Evolutionary conservation across 2,329 filamentous ascomycete genomes (phyloP).

Genomic region (Thermothelomyces thermophilus): DNA sequence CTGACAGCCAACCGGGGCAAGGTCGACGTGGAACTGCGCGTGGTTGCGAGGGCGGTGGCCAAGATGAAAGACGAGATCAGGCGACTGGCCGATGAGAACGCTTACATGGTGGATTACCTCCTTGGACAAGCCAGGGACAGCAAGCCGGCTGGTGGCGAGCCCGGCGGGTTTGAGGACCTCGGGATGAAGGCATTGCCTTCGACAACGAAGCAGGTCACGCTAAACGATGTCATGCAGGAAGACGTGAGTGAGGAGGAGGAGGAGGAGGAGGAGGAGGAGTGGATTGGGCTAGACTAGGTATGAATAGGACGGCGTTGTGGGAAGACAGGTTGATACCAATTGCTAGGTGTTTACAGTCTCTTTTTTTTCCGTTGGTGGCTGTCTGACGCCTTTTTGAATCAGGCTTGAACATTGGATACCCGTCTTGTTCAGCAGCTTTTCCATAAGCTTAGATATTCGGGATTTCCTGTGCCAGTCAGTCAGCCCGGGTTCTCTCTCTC

Average conservation of each 20-base stretch:
- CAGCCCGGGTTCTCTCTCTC: neutral
- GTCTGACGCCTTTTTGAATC: neutral
- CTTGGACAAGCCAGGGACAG: conserved; percentile 41
- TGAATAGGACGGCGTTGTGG: conserved; percentile 13
- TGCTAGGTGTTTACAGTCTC: neutral
- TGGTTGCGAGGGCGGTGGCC: conserved; percentile 72
- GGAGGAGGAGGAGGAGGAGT: conserved; percentile 38
- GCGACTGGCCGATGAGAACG: conserved; percentile 77
- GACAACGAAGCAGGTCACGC: conserved; percentile 17
- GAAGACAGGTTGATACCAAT: conserved; percentile 20
- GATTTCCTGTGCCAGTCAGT: conserved; percentile 7
- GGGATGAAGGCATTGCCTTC: conserved; percentile 29
- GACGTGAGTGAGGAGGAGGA: conserved; percentile 33
- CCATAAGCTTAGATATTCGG: conserved; percentile 12
- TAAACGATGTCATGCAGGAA: conserved; percentile 29
- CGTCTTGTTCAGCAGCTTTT: neutral
- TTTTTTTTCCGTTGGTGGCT: too few relatives aligned
- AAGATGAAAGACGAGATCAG: conserved; percentile 78
- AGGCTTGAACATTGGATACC: too few relatives aligned
- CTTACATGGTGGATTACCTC: conserved; percentile 83
- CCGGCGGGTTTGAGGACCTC: conserved; percentile 19
- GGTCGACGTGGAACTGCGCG: conserved; percentile 76
- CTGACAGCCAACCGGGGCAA: conserved; percentile 73
- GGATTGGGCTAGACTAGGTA: conserved; percentile 43
- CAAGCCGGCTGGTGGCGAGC: conserved; percentile 21